Conservation (phyloP, 2,329 filamentous ascomycete genomes). For the Spiromastix sp. region DNA sequence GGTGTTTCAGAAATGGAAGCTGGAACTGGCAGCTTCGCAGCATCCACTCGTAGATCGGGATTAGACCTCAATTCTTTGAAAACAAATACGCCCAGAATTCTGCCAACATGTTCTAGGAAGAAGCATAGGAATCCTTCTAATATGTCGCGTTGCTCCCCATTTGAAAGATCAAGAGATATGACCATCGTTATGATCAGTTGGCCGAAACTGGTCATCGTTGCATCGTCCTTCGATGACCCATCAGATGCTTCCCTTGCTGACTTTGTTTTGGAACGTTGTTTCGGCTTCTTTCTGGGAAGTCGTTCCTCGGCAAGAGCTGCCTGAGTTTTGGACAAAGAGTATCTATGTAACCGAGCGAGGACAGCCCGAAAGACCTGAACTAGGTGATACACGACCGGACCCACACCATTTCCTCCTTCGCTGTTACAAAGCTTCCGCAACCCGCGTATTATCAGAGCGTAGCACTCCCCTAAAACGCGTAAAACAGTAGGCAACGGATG, state of each 20-base stretch:
- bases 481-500: constrained; percentile 12
- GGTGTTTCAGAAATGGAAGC: constrained; percentile 19
- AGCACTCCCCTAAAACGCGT: constrained; percentile 16
- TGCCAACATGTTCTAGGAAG: constrained; percentile 29
- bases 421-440: constrained; percentile 17
- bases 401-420: constrained; percentile 11
- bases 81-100: constrained; percentile 27
- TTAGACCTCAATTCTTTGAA: constrained; percentile 26
- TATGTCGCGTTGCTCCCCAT: constrained; percentile 20
- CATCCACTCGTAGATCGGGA: constrained; percentile 15
- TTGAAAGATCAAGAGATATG: constrained; percentile 17
- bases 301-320: constrained; percentile 5
- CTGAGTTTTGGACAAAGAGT: constrained; percentile 15
- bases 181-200: constrained; percentile 22
- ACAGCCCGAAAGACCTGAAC: constrained; percentile 23
- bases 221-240: constrained; percentile 2
- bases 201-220: constrained; percentile 15
- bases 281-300: constrained; percentile 8
- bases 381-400: constrained; percentile 24
- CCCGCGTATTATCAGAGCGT: constrained; percentile 17
- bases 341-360: constrained; percentile 17
- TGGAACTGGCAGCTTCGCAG: constrained; percentile 21
- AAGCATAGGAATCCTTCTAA: constrained; percentile 33
- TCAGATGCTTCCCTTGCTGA: constrained; percentile 1
- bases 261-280: constrained; percentile 9